These are phyloP conservation scores for Caryopteris hybrid DNA, from an alignment of 305 asterid species.

Conservation along the genomic window DNA sequence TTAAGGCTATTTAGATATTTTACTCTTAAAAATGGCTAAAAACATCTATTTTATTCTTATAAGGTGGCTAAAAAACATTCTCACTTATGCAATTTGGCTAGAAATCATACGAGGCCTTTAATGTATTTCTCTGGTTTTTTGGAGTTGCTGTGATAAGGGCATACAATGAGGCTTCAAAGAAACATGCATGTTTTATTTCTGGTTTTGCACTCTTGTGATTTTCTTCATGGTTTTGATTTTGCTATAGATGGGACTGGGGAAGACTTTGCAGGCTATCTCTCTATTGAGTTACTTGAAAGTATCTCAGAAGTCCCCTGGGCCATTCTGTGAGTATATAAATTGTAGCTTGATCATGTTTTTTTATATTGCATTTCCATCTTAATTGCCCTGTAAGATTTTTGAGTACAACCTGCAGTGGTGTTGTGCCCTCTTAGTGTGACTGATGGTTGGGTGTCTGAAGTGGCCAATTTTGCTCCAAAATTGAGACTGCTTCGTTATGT, in stretches of 20 bases:
- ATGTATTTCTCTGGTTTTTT: too few relatives aligned
- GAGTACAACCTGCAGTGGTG: conserved; percentile 61
- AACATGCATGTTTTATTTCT: not conserved
- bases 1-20: too few relatives aligned
- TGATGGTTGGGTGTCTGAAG: conserved; percentile 86
- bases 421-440: conserved; percentile 91
- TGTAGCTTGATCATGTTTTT: conserved; percentile 5
- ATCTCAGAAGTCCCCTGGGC: conserved; percentile 58
- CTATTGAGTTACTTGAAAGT: conserved; percentile 81
- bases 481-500: conserved; percentile 68
- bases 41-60: too few relatives aligned
- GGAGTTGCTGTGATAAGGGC: conserved; percentile 5
- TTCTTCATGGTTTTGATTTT: conserved; percentile 20
- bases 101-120: too few relatives aligned
- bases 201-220: conserved; percentile 8
- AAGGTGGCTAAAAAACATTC: too few relatives aligned
- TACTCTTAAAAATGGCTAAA: too few relatives aligned
- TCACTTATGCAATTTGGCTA: too few relatives aligned
- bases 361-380: conserved; percentile 2
- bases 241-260: conserved; percentile 90
- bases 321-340: conserved; percentile 64
- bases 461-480: conserved; percentile 67
- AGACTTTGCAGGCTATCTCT: conserved; percentile 87
- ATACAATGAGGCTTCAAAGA: not conserved
- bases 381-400: conserved; percentile 11